Conservation (phyloP, 345 rosid species). For the Angophora floribunda region DNA sequence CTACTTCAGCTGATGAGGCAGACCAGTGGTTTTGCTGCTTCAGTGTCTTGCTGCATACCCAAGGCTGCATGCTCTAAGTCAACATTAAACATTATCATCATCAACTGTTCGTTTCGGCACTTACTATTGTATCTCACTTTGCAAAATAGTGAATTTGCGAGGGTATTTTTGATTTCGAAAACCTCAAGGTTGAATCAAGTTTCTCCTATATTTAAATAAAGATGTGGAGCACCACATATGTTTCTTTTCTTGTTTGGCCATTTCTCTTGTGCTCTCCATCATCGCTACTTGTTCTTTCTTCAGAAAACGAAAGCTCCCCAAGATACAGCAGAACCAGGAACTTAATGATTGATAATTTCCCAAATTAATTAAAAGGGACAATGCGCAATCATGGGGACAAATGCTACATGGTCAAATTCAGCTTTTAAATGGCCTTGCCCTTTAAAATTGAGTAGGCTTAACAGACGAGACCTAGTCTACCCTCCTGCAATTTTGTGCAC, state of each 20-base stretch:
- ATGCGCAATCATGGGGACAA: neutral
- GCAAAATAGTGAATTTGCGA: neutral
- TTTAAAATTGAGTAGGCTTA: neutral
- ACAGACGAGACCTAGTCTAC: neutral
- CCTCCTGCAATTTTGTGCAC: neutral
- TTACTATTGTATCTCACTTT: neutral
- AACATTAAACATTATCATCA: neutral
- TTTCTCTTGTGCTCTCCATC: neutral
- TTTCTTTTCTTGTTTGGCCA: neutral
- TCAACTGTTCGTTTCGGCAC: neutral
- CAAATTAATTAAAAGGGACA: neutral
- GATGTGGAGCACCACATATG: neutral
- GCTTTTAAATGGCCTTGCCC: neutral
- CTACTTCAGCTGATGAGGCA: neutral
- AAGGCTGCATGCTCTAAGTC: neutral
- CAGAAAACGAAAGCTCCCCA: neutral
- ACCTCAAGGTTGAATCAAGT: neutral
- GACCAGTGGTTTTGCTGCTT: neutral
- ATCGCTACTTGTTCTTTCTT: neutral
- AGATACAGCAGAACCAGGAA: neutral
- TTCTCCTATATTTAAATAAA: neutral
- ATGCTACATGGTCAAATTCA: neutral
- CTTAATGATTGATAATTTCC: neutral
- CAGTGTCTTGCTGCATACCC: neutral
- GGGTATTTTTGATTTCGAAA: neutral